Evolutionary conservation across 345 rosid species (phyloP), one percentile per base, ranked within the genome.

Genomic region (Passiflora organensis): DNA sequence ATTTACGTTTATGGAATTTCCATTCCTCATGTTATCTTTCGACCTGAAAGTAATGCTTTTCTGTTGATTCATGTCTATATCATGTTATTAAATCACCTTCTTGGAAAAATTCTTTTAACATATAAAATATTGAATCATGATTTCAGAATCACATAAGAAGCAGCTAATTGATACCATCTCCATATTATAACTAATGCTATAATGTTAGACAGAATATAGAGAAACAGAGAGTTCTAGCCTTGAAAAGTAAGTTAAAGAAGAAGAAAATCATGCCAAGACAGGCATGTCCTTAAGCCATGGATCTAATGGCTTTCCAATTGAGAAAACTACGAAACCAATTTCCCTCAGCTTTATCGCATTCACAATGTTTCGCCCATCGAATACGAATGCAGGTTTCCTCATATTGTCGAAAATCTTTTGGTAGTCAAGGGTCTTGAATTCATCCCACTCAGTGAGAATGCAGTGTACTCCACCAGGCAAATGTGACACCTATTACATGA

Each of bases 221-320:
- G 8, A 28, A 28, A 3, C 3, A 28, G 34, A 34, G 14, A 32
- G 36, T 34, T 12, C 24, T 10, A 20, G 46, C 32, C 6, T 13
- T 6, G 38, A 32, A 10, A 10, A 8, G 1, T n/a, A 43, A 24
- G n/a, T 14, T n/a, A n/a, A 12, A 10, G 1, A 13, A 41, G 10
- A 55, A 24, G 48, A 21, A 46, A 17, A n/a, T 34, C 43, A 62
- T 32, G 69, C 69, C 49, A 64, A 24, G 14, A 62, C 63, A 18
- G 69, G 69, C 63, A 64, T 56, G 37, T 56, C 69, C 55, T 56
- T 56, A 10, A 64, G 57, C 63, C 69, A 64, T 32, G 50, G 48
- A 58, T 64, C 69, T 56, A 64, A 43, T 13, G 69, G 69, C 50
- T 64, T 64, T n/a, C 69, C 69, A 32, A 64, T 56, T 9, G 69